Evolutionary conservation across 768 basidiomycete genomes (phyloP).

Genomic region (Filobasidium floriforme): DNA sequence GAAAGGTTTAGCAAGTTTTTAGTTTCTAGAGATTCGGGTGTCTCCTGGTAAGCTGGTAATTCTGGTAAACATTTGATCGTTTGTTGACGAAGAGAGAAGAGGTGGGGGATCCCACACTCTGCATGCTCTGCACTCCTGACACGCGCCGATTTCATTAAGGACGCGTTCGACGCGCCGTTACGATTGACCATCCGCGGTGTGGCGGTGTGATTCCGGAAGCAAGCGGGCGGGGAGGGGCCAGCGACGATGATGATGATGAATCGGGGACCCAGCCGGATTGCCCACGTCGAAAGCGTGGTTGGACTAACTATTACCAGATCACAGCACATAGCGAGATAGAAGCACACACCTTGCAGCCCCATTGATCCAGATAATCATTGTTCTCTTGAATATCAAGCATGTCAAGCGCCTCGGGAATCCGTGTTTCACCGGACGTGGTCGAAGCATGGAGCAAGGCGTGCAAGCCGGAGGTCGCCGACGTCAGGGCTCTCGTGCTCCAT

Average conservation of each 20-base stretch:
- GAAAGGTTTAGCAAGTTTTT: too few species aligned
- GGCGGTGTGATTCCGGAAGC: background rate
- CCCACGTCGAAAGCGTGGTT: too few species aligned
- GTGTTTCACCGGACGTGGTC: slow-evolving; percentile 34
- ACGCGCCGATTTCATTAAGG: background rate
- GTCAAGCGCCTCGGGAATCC: slow-evolving; percentile 45
- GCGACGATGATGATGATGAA: too few species aligned
- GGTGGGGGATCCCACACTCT: too few species aligned
- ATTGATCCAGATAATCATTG: background rate
- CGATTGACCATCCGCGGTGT: background rate
- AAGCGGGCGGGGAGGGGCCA: background rate
- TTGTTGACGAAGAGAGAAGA: too few species aligned
- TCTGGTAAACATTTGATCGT: too few species aligned
- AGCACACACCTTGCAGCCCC: background rate
- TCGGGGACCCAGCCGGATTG: too few species aligned
- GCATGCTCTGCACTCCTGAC: too few species aligned
- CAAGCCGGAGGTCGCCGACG: background rate
- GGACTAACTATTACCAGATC: too few species aligned
- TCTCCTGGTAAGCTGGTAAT: too few species aligned
- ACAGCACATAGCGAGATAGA: background rate
- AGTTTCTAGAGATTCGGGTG: too few species aligned
- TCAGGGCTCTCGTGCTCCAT: slow-evolving; percentile 37
- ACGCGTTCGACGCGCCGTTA: background rate
- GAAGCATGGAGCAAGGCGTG: slow-evolving; percentile 33
- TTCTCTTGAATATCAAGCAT: slow-evolving; percentile 27